Percentiles rank a stretch among this genome's conserved stretches.
These are phyloP conservation scores for Pichia sp. DNA, from an alignment of 1,139 yeast species.

Conservation along the genomic window DNA sequence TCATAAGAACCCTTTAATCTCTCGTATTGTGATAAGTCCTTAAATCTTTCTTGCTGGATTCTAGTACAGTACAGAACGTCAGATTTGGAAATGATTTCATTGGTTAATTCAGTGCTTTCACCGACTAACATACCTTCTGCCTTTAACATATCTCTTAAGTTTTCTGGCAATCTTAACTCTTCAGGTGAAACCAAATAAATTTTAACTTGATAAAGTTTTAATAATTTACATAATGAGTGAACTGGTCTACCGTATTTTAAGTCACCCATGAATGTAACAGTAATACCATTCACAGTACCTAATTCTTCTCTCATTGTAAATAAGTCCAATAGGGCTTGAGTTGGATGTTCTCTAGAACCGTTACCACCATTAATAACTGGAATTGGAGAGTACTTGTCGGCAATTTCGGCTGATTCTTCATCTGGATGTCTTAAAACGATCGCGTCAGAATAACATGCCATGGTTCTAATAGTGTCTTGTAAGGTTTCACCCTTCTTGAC, in stretches of 20 bases:
- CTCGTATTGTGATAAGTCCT: conserved; percentile 67
- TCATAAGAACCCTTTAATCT: conserved; percentile 86
- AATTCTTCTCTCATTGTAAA: conserved; percentile 98
- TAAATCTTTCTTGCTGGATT: conserved; percentile 95
- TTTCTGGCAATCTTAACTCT: conserved; percentile 77
- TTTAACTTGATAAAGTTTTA: conserved; percentile 89
- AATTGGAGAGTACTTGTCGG: conserved; percentile 94
- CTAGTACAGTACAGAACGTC: conserved; percentile 98
- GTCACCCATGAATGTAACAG: conserved; percentile 98
- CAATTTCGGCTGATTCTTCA: conserved; percentile 86
- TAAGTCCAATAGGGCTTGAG: conserved; percentile 94
- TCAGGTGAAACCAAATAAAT: conserved; percentile 88
- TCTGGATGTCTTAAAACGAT: conserved; percentile 95
- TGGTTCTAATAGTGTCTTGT: conserved; percentile 91
- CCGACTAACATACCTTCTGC: conserved; percentile 61
- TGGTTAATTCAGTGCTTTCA: conserved; percentile 73
- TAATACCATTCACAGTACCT: conserved; percentile 96
- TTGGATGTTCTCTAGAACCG: conserved; percentile 96
- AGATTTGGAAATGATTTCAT: conserved; percentile 77
- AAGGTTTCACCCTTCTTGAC: conserved; percentile 97
- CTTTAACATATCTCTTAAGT: conserved; percentile 58
- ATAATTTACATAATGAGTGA: conserved; percentile 87
- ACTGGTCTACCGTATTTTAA: conserved; percentile 98
- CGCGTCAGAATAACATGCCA: conserved; percentile 95
- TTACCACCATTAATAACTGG: conserved; percentile 98